These are phyloP conservation scores for Sarocladium kiliense DNA, from an alignment of 2,329 filamentous ascomycete species.

Conservation along the genomic window DNA sequence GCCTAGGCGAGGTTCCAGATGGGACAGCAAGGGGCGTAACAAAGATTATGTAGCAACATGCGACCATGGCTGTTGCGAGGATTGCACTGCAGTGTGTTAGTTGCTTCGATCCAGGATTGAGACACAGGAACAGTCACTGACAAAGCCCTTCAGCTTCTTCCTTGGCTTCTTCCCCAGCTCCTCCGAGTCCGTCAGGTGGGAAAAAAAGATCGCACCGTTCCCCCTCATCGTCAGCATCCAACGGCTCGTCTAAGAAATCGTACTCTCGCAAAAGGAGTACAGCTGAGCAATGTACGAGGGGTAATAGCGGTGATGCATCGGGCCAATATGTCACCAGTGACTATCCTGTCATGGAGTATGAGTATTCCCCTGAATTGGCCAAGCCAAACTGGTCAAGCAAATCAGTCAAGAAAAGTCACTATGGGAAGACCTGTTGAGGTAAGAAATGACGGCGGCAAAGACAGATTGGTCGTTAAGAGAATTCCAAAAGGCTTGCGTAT, in stretches of 20 bases:
- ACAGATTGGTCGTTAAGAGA: too few relatives aligned
- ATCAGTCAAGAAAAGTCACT: background rate
- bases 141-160: background rate
- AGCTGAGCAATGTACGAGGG: background rate
- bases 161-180: background rate
- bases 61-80: constrained; percentile 48
- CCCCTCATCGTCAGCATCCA: background rate
- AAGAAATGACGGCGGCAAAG: too few relatives aligned
- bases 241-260: background rate
- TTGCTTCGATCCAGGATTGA: too few relatives aligned
- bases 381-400: background rate
- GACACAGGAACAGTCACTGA: too few relatives aligned
- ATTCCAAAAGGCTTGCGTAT: too few relatives aligned
- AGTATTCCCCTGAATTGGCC: background rate
- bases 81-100: constrained; percentile 40
- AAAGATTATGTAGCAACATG: constrained; percentile 27
- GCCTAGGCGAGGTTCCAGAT: constrained; percentile 16
- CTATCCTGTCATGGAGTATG: background rate
- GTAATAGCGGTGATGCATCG: background rate
- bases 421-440: background rate
- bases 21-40: background rate
- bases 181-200: background rate
- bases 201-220: background rate
- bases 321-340: background rate
- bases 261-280: background rate